Conservation (phyloP, 129 eudicot species). For the Oenanthe sinensis region DNA sequence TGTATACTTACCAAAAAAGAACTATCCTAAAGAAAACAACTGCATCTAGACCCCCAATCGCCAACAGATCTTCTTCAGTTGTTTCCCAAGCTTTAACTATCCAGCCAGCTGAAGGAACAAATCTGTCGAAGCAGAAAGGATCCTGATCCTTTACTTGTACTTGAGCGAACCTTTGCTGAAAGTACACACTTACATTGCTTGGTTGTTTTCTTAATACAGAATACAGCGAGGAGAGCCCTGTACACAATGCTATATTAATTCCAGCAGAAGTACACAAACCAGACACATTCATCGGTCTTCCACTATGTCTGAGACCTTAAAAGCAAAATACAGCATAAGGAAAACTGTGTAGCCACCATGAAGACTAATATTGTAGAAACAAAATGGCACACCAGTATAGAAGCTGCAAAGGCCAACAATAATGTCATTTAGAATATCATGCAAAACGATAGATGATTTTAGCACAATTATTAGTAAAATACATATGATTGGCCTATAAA, state of each 20-base stretch:
- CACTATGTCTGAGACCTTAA: conserved; percentile 16
- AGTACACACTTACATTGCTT: conserved; percentile 50
- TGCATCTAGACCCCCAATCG: conserved; percentile 80
- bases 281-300: conserved; percentile 54
- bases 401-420: neutral
- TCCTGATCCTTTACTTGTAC: conserved; percentile 26
- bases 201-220: conserved; percentile 88
- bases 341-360: neutral
- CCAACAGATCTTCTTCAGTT: conserved; percentile 63
- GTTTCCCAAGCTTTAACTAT: conserved; percentile 84
- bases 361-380: neutral
- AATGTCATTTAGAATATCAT: neutral
- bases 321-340: neutral
- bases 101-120: conserved; percentile 87
- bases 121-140: conserved; percentile 38
- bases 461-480: neutral
- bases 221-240: conserved; percentile 55
- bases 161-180: conserved; percentile 68
- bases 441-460: neutral
- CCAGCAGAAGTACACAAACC: conserved; percentile 82
- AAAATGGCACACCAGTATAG: neutral
- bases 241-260: conserved; percentile 53
- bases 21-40: conserved; percentile 67
- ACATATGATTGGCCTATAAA: neutral
- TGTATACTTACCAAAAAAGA: conserved; percentile 44